Evolutionary conservation across 2,329 filamentous ascomycete species (phyloP).

Genomic region (Cryphonectria radicalis): DNA sequence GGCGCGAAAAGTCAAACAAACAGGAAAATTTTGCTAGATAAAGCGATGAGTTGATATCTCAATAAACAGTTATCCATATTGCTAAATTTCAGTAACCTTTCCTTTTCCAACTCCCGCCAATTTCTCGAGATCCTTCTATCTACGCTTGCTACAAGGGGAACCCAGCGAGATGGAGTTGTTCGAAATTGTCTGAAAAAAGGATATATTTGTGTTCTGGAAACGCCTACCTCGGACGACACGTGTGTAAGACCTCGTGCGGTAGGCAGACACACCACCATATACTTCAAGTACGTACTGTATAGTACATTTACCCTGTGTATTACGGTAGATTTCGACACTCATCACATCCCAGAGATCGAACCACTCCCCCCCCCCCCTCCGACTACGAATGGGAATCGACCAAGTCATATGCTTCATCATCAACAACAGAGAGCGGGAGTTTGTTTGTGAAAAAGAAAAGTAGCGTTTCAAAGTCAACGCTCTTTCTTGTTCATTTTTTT

Average conservation of each 20-base stretch:
- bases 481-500: background rate
- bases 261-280: background rate
- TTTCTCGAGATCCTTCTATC: background rate
- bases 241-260: background rate
- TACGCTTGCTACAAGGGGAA: background rate
- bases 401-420: no score
- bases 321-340: background rate
- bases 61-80: conserved; percentile 15
- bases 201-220: background rate
- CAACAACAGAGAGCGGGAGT: no score
- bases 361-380: no score
- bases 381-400: background rate
- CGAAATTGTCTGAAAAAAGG: background rate
- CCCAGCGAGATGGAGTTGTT: background rate
- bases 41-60: conserved; percentile 26
- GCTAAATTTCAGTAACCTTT: background rate
- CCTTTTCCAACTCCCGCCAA: background rate
- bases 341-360: background rate
- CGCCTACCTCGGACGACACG: background rate
- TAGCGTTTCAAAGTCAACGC: background rate
- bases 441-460: background rate
- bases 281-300: background rate
- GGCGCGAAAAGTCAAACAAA: conserved; percentile 28
- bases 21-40: conserved; percentile 28
- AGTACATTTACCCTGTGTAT: background rate